Conservation (phyloP, 768 basidiomycete species). For the Mycena galericulata region DNA sequence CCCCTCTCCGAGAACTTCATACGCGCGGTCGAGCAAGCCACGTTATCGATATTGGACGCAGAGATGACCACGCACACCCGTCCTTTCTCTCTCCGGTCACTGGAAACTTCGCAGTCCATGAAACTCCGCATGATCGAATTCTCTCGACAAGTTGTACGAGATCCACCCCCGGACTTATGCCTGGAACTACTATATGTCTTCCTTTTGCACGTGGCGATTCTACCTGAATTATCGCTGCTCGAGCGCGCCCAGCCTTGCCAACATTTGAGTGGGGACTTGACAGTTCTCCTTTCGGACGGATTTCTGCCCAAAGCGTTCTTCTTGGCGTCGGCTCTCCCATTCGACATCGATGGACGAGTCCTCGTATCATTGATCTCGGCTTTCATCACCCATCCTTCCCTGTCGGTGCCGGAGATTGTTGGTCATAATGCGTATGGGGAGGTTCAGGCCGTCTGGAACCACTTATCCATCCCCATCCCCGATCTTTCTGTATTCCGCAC, state of each 20-base stretch:
- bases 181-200: conserved; percentile 25
- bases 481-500: conserved; percentile 33
- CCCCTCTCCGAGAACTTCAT: conserved; percentile 29
- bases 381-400: conserved; percentile 41
- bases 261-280: conserved; percentile 44
- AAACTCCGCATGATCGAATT: conserved; percentile 12
- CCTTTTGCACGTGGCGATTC: conserved; percentile 21
- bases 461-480: conserved; percentile 36
- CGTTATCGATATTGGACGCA: conserved; percentile 19
- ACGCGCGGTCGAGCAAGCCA: conserved; percentile 9
- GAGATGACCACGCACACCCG: background rate
- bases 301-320: conserved; percentile 59
- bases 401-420: conserved; percentile 43
- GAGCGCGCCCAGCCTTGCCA: conserved; percentile 53
- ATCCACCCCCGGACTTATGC: background rate
- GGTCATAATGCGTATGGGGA: conserved; percentile 29
- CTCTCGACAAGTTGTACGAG: background rate
- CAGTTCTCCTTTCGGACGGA: conserved; percentile 41
- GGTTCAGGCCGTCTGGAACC: conserved; percentile 41
- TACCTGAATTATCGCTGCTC: conserved; percentile 41
- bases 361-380: conserved; percentile 60
- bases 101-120: background rate
- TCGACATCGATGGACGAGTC: conserved; percentile 68
- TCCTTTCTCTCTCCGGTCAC: background rate
- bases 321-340: conserved; percentile 37